Evolutionary conservation across 2,329 filamentous ascomycete genomes (phyloP).

Genomic region (Diaporthe australafricana): DNA sequence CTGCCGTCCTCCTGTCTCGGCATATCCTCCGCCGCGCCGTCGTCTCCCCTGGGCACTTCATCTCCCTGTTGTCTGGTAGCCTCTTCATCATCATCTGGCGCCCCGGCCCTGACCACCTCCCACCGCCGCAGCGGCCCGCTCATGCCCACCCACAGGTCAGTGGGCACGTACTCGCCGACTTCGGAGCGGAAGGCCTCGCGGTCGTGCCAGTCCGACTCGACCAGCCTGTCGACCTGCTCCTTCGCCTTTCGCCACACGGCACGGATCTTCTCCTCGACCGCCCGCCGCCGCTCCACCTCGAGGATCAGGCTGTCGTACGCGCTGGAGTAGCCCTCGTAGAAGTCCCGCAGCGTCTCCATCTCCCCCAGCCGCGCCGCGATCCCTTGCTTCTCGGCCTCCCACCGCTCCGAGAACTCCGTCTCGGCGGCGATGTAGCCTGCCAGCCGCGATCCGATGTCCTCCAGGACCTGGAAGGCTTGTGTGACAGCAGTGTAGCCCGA

Average conservation of each 20-base stretch:
- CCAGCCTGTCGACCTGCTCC: conserved; percentile 79
- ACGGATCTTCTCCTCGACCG: conserved; percentile 79
- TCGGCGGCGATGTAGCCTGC: conserved; percentile 74
- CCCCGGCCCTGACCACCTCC: conserved; percentile 56
- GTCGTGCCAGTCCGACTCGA: conserved; percentile 77
- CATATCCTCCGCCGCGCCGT: neutral
- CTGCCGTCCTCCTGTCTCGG: conserved; percentile 29
- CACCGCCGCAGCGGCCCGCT: conserved; percentile 67
- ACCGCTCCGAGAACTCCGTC: conserved; percentile 72
- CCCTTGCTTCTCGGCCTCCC: conserved; percentile 79
- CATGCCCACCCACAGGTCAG: conserved; percentile 87
- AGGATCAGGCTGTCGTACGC: conserved; percentile 88
- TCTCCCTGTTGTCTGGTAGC: neutral
- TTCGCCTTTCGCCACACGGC: conserved; percentile 82
- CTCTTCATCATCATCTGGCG: neutral
- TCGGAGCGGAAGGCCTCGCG: conserved; percentile 84
- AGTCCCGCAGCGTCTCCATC: conserved; percentile 80
- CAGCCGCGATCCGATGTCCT: conserved; percentile 74
- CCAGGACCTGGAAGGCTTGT: conserved; percentile 73
- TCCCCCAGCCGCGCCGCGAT: conserved; percentile 79
- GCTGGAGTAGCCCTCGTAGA: conserved; percentile 87
- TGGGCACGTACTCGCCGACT: conserved; percentile 87
- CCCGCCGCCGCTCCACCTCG: conserved; percentile 81
- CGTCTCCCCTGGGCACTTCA: neutral
- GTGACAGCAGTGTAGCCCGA: conserved; percentile 68